Percentiles rank a stretch among this genome's conserved stretches.
Conservation (phyloP, 495 filamentous ascomycete genomes). For the Gamarada debralockiae region DNA sequence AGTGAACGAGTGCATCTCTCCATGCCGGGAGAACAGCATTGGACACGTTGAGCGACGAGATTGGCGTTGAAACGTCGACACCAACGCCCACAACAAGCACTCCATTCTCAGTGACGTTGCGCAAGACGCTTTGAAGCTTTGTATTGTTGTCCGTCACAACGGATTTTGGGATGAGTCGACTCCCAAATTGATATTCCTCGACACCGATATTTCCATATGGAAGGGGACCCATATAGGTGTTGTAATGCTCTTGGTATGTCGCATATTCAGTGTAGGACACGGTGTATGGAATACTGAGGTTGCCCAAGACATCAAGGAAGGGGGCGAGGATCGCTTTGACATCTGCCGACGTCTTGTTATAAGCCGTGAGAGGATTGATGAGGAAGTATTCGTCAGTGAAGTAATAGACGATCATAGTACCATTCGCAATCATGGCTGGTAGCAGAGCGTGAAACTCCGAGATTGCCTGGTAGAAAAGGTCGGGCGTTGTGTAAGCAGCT, state of each 20-base stretch:
- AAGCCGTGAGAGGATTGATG: constrained; percentile 37
- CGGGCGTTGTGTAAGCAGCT: constrained; percentile 25
- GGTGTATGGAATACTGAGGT: constrained; percentile 27
- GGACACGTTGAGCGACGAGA: constrained; percentile 22
- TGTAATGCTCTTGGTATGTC: constrained; percentile 48
- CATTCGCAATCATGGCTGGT: constrained; percentile 43
- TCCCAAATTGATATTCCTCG: constrained; percentile 51
- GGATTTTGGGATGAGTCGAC: constrained; percentile 51
- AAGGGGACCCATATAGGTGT: constrained; percentile 38
- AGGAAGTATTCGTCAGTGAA: constrained; percentile 43
- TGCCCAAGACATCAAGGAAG: constrained; percentile 26
- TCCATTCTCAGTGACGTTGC: constrained; percentile 42
- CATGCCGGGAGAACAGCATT: constrained; percentile 57
- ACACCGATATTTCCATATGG: constrained; percentile 42
- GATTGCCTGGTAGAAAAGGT: constrained; percentile 42
- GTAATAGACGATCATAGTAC: constrained; percentile 45
- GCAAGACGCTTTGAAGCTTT: constrained; percentile 41
- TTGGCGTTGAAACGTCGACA: constrained; percentile 20
- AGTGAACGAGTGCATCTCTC: constrained; percentile 44
- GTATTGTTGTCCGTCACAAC: constrained; percentile 44
- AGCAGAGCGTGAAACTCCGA: constrained; percentile 36
- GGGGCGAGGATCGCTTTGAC: constrained; percentile 31
- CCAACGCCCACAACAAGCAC: constrained; percentile 38
- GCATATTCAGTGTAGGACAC: constrained; percentile 29
- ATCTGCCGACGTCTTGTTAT: constrained; percentile 30